Evolutionary conservation across 2,329 filamentous ascomycete species (phyloP), one percentile per base, ranked within the genome.

Genomic region (Sordariomycetes sp.): DNA sequence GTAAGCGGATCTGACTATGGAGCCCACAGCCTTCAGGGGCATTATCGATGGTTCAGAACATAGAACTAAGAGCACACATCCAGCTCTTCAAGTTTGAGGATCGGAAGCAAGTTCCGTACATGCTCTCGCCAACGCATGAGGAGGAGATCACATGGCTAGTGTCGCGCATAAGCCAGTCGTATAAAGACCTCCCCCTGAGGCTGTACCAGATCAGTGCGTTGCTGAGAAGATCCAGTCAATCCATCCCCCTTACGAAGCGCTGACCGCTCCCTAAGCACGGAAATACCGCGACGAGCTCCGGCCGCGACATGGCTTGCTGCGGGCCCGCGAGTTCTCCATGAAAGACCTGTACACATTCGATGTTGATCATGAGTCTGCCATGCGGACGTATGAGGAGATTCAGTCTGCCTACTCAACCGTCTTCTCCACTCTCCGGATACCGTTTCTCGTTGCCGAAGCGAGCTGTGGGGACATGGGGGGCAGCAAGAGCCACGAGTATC

Each of bases 331-430:
- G 67, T 99, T 99, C 66, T 74, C 90, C 64, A 99, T 99, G 94
- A 99, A 99, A 71, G 94, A 99, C 70, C 80, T 99, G 1, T 99
- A 99, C 70, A 97, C 92, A 0, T 99, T 99, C 67, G 94, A 99
- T 67, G 74, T 79, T 40, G 86, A 79, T 3, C 69, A 77, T 0
- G 73, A 81, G 28, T 74, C 81, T n/a, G 93, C 93, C 1, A 75
- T 92, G n/a, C 73, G 81, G 55, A 96, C 93, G 0, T 99, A 99
- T 64, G 72, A 82, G 7, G 74, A 85, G 50, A 90, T 96, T 2
- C 83, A 88, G 55, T 70, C 71, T 43, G 87, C 88, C 1, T 99
- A 99, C 68, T 78, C 76, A 14, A 79, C 79, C 20, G 81, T 99
- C 55, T 95, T 99, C 65, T 74, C 88, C 52, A 89, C 95, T 60